A percentile compares a stretch with the other conserved stretches of the same genome.
Evolutionary conservation across 495 filamentous ascomycete genomes (phyloP).

Genomic region (Neurospora sp.): DNA sequence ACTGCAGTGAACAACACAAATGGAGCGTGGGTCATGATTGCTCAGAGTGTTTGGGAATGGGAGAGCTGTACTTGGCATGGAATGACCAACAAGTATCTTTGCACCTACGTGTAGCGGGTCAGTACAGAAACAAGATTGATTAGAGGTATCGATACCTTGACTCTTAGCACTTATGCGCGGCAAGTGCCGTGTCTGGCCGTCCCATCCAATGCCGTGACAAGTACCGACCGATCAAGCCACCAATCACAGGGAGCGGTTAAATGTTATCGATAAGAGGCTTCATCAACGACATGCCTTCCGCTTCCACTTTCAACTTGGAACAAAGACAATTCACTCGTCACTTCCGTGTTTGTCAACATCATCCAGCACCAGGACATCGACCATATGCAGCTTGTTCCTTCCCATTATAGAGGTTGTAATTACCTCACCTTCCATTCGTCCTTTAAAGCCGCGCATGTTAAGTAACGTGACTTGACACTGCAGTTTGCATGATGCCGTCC

Average conservation of each 20-base stretch:
- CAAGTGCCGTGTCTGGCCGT: background rate
- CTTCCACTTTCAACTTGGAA: background rate
- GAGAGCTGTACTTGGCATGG: background rate
- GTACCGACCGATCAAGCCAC: background rate
- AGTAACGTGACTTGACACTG: background rate
- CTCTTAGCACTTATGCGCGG: background rate
- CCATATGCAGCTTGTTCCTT: background rate
- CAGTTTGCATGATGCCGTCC: background rate
- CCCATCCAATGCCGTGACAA: background rate
- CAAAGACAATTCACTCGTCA: background rate
- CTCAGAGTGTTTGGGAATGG: background rate
- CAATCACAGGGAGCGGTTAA: background rate
- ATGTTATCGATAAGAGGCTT: background rate
- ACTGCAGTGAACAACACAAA: too few species aligned
- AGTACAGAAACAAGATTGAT: background rate
- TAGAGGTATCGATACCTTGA: background rate
- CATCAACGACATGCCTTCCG: background rate
- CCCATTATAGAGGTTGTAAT: background rate
- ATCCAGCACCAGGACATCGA: background rate
- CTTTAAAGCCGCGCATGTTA: background rate
- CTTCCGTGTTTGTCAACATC: background rate
- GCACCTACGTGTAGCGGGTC: background rate
- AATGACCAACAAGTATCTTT: background rate
- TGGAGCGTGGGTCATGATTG: too few species aligned
- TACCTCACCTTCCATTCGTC: background rate